Base-by-base conservation (phyloP, 352 stramenopile genomes). In the Pythium phragmiticola region DNA sequence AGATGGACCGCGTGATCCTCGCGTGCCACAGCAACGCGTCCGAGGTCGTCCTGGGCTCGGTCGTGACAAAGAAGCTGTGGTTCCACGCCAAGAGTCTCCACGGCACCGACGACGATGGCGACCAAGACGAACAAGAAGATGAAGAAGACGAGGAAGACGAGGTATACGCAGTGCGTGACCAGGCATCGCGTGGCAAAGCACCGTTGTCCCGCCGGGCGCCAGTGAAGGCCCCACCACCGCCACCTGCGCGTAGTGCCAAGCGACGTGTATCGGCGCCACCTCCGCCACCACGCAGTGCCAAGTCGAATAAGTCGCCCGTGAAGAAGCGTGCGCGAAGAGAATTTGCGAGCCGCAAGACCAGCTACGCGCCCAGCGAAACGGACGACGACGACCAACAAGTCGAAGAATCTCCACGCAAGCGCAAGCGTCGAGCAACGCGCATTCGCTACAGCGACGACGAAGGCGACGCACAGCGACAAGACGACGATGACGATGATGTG, bases 1-100 rank as follows among this genome's bases (percentile, higher is more conserved):
- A 90, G 56, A 90, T 90, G 81, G 81, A 89, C 41, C 76, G 81
- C 50, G 76, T 90, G 49, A 88, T 90, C 47, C 68, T 88, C 28
- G 79, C 81, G 16, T 88, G 77, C 53, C 76, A 85, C 64, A 88
- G 79, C 43, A 74, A 76, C 34, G 77, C 79, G 21, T 74, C 79
- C 0, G 72, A 78, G 64, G 66, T 66, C 28, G 77, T 89, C 63
- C 60, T 90, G 7, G 68, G 65, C 33, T 69, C 68, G 6, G 78
- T 92, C 4, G 81, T 88, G 53, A 89, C 78, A 23, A 82, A 84
- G 60, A 72, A 79, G n/a, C 28, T 90, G 9, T 92, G 79, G 78
- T 80, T 90, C 68, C 69, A 78, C 48, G 59, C 55, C 26, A 57
- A 50, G 4, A 64, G 66, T 16, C 37, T 33, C 4, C 57, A 70